Conservation (phyloP, 805 yeast species). For the Pichia phayaonensis region DNA sequence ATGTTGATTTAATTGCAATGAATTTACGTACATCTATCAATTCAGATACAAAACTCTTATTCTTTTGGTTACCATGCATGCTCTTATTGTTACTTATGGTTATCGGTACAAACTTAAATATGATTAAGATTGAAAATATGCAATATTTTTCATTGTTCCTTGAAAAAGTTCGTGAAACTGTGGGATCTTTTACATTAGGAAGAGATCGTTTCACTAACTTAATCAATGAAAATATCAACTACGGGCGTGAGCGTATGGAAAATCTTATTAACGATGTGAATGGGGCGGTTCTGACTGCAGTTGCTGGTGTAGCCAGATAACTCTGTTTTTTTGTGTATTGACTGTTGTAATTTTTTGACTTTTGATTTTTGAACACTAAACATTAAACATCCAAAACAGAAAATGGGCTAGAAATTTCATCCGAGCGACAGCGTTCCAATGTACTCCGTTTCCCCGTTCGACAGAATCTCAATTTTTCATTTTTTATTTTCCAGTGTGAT, state of each 20-base stretch:
- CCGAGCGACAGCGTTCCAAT: too few relatives aligned
- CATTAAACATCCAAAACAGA: too few relatives aligned
- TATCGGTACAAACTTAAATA: conserved; percentile 24
- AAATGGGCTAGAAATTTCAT: too few relatives aligned
- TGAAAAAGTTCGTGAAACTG: conserved; percentile 33
- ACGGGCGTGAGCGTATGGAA: conserved; percentile 27
- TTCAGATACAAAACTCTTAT: conserved; percentile 77
- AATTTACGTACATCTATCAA: conserved; percentile 38
- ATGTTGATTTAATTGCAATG: conserved; percentile 17
- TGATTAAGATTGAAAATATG: conserved; percentile 18
- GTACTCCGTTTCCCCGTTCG: conserved; percentile 5
- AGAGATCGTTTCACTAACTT: conserved; percentile 30
- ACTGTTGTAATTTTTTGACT: not conserved
- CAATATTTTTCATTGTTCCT: conserved; percentile 24
- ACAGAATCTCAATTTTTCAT: too few relatives aligned
- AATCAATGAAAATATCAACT: conserved; percentile 28
- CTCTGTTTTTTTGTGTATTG: not conserved
- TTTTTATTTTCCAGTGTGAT: too few relatives aligned
- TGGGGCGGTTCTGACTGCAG: conserved; percentile 34
- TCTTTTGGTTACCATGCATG: conserved; percentile 85
- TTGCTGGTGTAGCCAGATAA: conserved; percentile 18
- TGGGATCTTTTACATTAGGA: conserved; percentile 46
- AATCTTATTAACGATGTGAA: conserved; percentile 33
- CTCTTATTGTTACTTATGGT: conserved; percentile 42
- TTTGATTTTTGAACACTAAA: too few relatives aligned